phyloP scores from a whole-genome alignment of 2,329 filamentous ascomycete genomes.

The Trichoderma cornu-damae region DNA sequence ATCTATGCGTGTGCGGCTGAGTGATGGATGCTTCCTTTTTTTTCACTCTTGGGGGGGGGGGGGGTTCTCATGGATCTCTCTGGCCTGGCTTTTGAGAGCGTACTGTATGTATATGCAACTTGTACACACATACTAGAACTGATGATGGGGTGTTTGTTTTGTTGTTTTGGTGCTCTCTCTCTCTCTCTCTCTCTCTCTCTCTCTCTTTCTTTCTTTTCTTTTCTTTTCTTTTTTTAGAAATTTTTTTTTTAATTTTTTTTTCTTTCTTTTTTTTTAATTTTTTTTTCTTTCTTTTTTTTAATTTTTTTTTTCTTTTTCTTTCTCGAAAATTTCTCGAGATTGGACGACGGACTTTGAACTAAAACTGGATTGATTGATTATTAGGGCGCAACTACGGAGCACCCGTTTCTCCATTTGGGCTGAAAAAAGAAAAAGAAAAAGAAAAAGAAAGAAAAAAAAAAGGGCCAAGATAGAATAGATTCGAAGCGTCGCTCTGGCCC shows the following conservation, averaged over 20 bases:
- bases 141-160: too few species aligned
- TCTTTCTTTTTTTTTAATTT: neutral
- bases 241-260: neutral
- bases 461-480: conserved; percentile 14
- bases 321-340: conserved; percentile 13
- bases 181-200: too few species aligned
- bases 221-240: too few species aligned
- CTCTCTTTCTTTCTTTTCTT: too few species aligned
- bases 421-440: too few species aligned
- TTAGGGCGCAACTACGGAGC: conserved; percentile 1
- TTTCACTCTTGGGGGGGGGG: too few species aligned
- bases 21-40: neutral
- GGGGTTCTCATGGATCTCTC: neutral
- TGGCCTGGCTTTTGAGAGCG: neutral
- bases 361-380: conserved; percentile 9
- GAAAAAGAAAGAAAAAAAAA: too few species aligned
- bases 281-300: neutral
- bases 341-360: conserved; percentile 3
- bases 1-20: conserved; percentile 8
- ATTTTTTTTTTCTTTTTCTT: conserved; percentile 3
- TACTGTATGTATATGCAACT: too few species aligned
- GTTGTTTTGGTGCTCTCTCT: too few species aligned
- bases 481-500: neutral
- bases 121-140: too few species aligned
- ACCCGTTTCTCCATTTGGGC: conserved; percentile 7